Conservation (phyloP, 1,284 basidiomycete genomes). For the Pseudozyma pruni region DNA sequence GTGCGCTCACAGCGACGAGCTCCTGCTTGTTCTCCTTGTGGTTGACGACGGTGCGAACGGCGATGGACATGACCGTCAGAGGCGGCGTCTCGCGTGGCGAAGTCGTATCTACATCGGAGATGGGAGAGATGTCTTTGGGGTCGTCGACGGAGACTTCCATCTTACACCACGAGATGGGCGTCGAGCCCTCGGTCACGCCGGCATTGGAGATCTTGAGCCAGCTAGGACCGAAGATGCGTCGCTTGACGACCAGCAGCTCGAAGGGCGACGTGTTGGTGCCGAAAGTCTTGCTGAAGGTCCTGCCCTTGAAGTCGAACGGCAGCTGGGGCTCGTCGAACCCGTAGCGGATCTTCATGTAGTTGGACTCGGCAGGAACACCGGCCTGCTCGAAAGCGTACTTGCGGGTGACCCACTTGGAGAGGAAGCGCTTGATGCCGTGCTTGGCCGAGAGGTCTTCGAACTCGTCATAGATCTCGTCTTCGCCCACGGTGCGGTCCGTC, state of each 20-base stretch:
- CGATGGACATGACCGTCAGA: slow-evolving; percentile 88
- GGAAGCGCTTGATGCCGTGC: slow-evolving; percentile 79
- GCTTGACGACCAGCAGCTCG: slow-evolving; percentile 92
- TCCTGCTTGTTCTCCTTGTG: slow-evolving; percentile 93
- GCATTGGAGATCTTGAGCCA: slow-evolving; percentile 85
- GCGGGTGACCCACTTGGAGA: slow-evolving; percentile 77
- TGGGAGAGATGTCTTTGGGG: slow-evolving; percentile 87
- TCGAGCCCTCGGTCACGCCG: slow-evolving; percentile 73
- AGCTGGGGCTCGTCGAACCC: slow-evolving; percentile 67
- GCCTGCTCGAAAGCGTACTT: slow-evolving; percentile 92
- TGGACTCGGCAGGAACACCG: slow-evolving; percentile 81
- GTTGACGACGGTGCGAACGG: slow-evolving; percentile 90
- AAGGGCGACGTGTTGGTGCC: slow-evolving; percentile 94
- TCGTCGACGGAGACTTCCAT: slow-evolving; percentile 85
- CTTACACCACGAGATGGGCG: slow-evolving; percentile 71
- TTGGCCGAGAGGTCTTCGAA: slow-evolving; percentile 83
- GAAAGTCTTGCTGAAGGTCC: slow-evolving; percentile 86
- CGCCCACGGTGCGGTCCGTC: slow-evolving; percentile 73
- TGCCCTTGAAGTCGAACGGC: slow-evolving; percentile 78
- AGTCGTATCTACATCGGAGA: slow-evolving; percentile 77
- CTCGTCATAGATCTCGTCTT: slow-evolving; percentile 81
- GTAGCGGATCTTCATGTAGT: slow-evolving; percentile 81
- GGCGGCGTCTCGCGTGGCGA: slow-evolving; percentile 87
- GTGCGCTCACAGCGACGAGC: slow-evolving; percentile 83
- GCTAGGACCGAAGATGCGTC: slow-evolving; percentile 98